Percentiles rank a stretch among this genome's conserved stretches.
These are phyloP conservation scores for Synchytrium microbalum DNA, from an alignment of 371 early-diverging fungal genomes.

Conservation along the genomic window DNA sequence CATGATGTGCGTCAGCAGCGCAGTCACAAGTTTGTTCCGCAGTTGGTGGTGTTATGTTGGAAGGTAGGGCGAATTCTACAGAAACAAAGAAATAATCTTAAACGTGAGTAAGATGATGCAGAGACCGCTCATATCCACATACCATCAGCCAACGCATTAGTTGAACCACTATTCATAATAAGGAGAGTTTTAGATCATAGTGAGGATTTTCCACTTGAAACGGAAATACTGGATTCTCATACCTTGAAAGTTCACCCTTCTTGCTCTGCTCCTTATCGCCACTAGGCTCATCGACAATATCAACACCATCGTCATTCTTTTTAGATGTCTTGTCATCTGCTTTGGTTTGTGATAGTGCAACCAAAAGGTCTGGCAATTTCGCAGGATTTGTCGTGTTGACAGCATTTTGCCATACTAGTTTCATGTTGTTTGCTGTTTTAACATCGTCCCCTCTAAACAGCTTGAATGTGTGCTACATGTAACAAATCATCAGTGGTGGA, in stretches of 20 bases:
- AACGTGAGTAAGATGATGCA: too few species aligned
- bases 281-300: not conserved
- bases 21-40: conserved; percentile 52
- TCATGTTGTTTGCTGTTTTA: conserved; percentile 12
- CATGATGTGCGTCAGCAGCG: conserved; percentile 47
- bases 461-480: conserved; percentile 24
- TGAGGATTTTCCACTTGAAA: too few species aligned
- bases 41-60: conserved; percentile 39
- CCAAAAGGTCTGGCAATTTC: not conserved
- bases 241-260: not conserved
- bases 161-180: too few species aligned
- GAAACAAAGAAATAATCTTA: too few species aligned
- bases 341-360: too few species aligned
- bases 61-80: conserved; percentile 13
- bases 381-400: not conserved
- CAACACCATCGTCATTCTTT: too few species aligned
- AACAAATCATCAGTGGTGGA: conserved; percentile 2
- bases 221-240: too few species aligned
- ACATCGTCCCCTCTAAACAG: conserved; percentile 27
- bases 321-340: too few species aligned
- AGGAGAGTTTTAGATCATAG: too few species aligned
- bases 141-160: too few species aligned
- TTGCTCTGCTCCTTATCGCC: not conserved
- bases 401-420: conserved; percentile 23
- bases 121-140: too few species aligned